A percentile compares a stretch with the other conserved stretches of the same genome.
phyloP scores from a whole-genome alignment of 106 monocot species.

The Phalaenopsis equestris region DNA sequence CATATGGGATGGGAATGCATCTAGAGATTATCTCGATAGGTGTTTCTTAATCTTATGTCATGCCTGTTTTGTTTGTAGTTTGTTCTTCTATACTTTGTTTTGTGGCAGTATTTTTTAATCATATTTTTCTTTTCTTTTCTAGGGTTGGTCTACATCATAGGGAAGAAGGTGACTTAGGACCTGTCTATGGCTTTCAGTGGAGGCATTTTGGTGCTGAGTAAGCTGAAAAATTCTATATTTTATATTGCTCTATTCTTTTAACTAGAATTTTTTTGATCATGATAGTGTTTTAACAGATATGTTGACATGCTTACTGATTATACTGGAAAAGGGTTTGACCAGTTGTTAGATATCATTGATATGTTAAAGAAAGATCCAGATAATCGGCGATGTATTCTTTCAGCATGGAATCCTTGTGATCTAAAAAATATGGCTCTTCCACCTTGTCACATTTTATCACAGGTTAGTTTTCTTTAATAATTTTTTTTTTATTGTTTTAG shows the following conservation, averaged over 20 bases:
- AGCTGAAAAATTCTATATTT: slow-evolving; percentile 3
- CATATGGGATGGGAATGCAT: slow-evolving; percentile 99
- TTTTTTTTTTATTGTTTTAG: background rate
- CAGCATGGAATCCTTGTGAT: slow-evolving; percentile 98
- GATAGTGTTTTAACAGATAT: slow-evolving; percentile 40
- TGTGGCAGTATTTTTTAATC: background rate
- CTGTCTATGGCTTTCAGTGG: slow-evolving; percentile 99
- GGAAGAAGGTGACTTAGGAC: slow-evolving; percentile 92
- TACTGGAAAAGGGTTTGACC: slow-evolving; percentile 95
- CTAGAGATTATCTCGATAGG: slow-evolving; percentile 96
- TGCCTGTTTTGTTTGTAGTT: background rate
- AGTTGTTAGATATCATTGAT: slow-evolving; percentile 75
- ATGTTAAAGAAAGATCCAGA: slow-evolving; percentile 95
- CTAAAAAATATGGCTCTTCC: slow-evolving; percentile 91
- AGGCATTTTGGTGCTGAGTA: slow-evolving; percentile 99
- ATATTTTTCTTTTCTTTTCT: slow-evolving; percentile 4
- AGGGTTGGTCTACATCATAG: slow-evolving; percentile 68
- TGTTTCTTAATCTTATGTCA: slow-evolving; percentile 6
- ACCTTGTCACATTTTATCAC: slow-evolving; percentile 98
- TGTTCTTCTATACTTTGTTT: background rate
- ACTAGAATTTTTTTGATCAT: background rate
- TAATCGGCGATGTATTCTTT: slow-evolving; percentile 82
- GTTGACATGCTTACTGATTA: slow-evolving; percentile 89
- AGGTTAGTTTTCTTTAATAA: slow-evolving; percentile 37
- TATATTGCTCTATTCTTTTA: background rate